Percentiles rank a stretch among this genome's conserved stretches.
Conservation (phyloP, 176 grass and related monocot species). For the Aegilops speltoides region DNA sequence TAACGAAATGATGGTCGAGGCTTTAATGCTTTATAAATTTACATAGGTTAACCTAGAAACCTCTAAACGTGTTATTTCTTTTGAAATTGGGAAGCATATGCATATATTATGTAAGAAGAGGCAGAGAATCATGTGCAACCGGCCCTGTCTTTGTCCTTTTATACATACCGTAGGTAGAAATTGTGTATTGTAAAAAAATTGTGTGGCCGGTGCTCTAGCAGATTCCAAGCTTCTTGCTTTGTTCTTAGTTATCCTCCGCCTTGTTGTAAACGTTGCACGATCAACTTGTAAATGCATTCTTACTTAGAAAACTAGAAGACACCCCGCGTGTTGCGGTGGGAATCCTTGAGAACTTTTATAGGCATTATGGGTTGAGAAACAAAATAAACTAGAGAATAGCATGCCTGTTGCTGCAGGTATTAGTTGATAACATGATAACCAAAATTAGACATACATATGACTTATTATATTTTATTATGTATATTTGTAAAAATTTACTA, state of each 20-base stretch:
- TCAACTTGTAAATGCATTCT: not conserved
- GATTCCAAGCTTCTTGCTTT: not conserved
- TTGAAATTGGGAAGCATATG: not conserved
- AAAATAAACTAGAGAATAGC: too few species aligned
- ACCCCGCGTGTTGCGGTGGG: too few species aligned
- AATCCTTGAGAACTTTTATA: too few species aligned
- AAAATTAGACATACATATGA: too few species aligned
- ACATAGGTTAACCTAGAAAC: not conserved
- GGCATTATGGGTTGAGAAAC: too few species aligned
- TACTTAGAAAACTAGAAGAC: not conserved
- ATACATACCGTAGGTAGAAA: not conserved
- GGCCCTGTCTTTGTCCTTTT: not conserved
- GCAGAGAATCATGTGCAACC: not conserved
- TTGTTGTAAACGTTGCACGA: not conserved
- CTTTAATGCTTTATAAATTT: too few species aligned
- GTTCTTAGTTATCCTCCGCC: not conserved
- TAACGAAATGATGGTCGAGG: not conserved
- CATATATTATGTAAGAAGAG: not conserved
- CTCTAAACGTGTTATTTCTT: not conserved
- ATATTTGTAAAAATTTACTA: too few species aligned
- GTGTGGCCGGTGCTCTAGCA: not conserved
- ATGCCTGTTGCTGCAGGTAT: too few species aligned
- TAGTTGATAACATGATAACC: too few species aligned
- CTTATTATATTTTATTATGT: too few species aligned
- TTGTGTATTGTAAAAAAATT: too few species aligned